phyloP scores from a whole-genome alignment of 768 basidiomycete genomes.

The Russula sp. region DNA sequence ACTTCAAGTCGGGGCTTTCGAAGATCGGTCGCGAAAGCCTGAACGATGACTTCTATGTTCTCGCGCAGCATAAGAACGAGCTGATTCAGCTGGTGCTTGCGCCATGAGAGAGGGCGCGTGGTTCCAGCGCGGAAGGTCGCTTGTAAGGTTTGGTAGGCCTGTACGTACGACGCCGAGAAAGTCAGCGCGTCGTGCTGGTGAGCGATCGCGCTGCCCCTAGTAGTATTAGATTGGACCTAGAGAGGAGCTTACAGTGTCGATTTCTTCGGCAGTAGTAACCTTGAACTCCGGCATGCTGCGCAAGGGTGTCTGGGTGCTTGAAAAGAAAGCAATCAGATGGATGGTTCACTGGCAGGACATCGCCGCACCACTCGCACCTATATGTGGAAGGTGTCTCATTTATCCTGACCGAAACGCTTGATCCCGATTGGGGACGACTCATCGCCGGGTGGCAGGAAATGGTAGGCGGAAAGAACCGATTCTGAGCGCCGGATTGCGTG shows the following conservation, averaged over 20 bases:
- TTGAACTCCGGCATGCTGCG: slow-evolving; percentile 12
- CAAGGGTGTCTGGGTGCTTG: background rate
- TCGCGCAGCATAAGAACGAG: slow-evolving; percentile 57
- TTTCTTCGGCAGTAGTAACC: slow-evolving; percentile 8
- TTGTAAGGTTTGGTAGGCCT: slow-evolving; percentile 16
- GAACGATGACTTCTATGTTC: slow-evolving; percentile 48
- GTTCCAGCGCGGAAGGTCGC: slow-evolving; percentile 60
- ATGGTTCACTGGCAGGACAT: too few relatives aligned
- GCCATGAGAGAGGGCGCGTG: slow-evolving; percentile 52
- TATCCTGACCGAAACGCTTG: background rate
- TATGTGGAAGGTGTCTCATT: background rate
- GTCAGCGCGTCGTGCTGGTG: background rate
- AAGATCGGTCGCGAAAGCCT: slow-evolving; percentile 36
- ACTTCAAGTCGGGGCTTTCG: slow-evolving; percentile 27
- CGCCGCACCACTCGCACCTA: background rate
- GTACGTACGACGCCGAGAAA: background rate
- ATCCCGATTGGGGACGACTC: background rate
- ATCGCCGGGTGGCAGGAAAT: background rate
- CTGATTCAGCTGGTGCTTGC: slow-evolving; percentile 58
- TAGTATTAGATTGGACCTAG: background rate
- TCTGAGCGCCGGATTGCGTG: too few relatives aligned
- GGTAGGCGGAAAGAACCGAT: background rate
- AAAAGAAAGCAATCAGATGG: background rate
- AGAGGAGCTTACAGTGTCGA: background rate
- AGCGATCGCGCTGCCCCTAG: background rate